These are phyloP conservation scores for Fusarium pseudocircinatum DNA, from an alignment of 2,329 filamentous ascomycete species.

Conservation along the genomic window DNA sequence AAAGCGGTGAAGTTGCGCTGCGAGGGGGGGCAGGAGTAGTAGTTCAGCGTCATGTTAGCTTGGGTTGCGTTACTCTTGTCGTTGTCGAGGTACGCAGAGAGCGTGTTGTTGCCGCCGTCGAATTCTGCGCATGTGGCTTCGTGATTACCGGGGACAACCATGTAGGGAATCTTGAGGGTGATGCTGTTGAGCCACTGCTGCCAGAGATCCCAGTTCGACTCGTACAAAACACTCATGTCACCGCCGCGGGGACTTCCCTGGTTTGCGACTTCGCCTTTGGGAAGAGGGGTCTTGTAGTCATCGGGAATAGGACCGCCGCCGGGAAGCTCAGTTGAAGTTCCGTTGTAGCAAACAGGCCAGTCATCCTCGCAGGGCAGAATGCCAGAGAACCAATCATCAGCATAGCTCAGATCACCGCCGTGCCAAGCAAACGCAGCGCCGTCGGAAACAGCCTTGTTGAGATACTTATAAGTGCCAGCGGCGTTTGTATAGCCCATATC, in stretches of 20 bases:
- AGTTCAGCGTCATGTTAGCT: neutral
- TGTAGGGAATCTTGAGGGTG: neutral
- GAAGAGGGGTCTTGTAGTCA: neutral
- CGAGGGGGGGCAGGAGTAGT: neutral
- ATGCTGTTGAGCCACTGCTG: slow-evolving; percentile 6
- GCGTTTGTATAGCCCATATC: slow-evolving; percentile 7
- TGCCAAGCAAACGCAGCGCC: neutral
- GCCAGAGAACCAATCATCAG: slow-evolving; percentile 7
- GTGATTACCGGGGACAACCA: slow-evolving; percentile 1
- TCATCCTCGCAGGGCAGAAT: neutral
- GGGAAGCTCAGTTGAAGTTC: neutral
- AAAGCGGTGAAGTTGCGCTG: slow-evolving; percentile 7
- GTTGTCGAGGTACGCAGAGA: neutral
- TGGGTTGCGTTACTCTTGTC: neutral
- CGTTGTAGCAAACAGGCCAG: slow-evolving; percentile 11
- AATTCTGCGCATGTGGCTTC: neutral
- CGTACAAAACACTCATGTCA: neutral
- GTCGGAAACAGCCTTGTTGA: neutral
- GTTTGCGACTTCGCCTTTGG: neutral
- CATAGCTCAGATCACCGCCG: slow-evolving; percentile 3
- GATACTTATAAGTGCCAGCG: neutral
- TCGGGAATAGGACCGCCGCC: neutral
- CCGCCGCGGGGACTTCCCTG: slow-evolving; percentile 1
- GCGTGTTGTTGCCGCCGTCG: neutral
- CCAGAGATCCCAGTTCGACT: slow-evolving; percentile 18